Conservation (phyloP, 129 eudicot species). For the Flaveria trinervia region DNA sequence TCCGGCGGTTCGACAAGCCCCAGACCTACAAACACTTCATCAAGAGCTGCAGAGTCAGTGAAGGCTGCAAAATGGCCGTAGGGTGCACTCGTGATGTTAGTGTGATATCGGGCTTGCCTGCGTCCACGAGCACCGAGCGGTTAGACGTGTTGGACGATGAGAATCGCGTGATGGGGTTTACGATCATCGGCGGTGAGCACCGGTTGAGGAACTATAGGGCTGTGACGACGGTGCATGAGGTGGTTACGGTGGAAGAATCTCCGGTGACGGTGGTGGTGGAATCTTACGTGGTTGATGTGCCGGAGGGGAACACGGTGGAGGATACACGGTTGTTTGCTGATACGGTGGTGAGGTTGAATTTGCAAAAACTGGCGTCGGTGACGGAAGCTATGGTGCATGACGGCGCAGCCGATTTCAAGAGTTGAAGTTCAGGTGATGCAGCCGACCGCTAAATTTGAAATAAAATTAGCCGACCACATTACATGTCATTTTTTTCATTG, state of each 20-base stretch:
- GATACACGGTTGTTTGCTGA: constrained; percentile 88
- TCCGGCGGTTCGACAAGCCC: constrained; percentile 79
- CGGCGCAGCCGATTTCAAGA: neutral
- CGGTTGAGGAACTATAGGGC: constrained; percentile 68
- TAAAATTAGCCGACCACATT: neutral
- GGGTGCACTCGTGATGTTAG: constrained; percentile 71
- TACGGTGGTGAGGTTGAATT: constrained; percentile 74
- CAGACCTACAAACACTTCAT: constrained; percentile 89
- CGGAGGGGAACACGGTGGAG: constrained; percentile 80
- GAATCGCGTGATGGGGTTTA: constrained; percentile 63
- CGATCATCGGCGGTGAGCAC: constrained; percentile 79
- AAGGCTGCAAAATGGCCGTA: constrained; percentile 33
- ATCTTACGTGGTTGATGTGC: constrained; percentile 76
- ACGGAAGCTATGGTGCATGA: constrained; percentile 40
- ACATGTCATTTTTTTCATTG: neutral
- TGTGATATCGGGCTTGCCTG: constrained; percentile 85
- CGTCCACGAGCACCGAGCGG: constrained; percentile 74
- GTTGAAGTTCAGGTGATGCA: neutral
- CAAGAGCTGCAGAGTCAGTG: constrained; percentile 59
- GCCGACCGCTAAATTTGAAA: neutral
- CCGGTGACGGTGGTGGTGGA: constrained; percentile 60
- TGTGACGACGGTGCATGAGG: constrained; percentile 63
- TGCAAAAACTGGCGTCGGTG: constrained; percentile 68
- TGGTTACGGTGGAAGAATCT: constrained; percentile 25
- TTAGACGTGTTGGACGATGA: constrained; percentile 71